Evolutionary conservation across 148 eudicot species (phyloP).

Genomic region (Amaranthus cruentus): DNA sequence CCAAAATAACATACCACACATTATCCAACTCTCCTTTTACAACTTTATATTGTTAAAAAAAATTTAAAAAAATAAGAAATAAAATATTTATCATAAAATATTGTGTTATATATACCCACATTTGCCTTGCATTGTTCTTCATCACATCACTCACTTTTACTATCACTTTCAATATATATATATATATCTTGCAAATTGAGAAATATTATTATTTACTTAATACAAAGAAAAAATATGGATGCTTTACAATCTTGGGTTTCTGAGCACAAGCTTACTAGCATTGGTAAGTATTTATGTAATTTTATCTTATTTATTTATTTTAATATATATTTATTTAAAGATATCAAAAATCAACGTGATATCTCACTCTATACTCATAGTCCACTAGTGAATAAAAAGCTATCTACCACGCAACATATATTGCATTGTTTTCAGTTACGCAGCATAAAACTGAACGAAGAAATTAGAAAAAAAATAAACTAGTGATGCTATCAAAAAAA

Average conservation of each 20-base stretch:
- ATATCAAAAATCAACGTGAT: no score
- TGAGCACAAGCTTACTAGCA: conserved; percentile 74
- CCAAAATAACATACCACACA: neutral
- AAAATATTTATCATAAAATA: neutral
- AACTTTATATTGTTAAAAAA: no score
- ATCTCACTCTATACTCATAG: no score
- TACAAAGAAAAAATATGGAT: conserved; percentile 37
- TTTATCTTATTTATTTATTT: neutral
- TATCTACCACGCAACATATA: no score
- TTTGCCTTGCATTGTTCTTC: neutral
- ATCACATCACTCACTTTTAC: conserved; percentile 2
- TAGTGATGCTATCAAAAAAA: no score
- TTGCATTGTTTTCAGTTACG: no score
- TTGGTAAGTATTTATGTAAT: conserved; percentile 36
- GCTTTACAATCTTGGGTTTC: conserved; percentile 69
- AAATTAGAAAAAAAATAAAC: no score
- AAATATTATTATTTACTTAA: neutral
- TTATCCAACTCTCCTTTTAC: neutral
- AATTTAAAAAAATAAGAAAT: no score
- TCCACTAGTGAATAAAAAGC: no score
- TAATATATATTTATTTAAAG: neutral
- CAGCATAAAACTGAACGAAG: no score
- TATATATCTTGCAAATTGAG: neutral
- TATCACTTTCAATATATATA: neutral
- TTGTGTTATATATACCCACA: conserved; percentile 23